Evolutionary conservation across 2,329 filamentous ascomycete species (phyloP), one percentile per base, ranked within the genome.

Genomic region (Talaromyces sp.): DNA sequence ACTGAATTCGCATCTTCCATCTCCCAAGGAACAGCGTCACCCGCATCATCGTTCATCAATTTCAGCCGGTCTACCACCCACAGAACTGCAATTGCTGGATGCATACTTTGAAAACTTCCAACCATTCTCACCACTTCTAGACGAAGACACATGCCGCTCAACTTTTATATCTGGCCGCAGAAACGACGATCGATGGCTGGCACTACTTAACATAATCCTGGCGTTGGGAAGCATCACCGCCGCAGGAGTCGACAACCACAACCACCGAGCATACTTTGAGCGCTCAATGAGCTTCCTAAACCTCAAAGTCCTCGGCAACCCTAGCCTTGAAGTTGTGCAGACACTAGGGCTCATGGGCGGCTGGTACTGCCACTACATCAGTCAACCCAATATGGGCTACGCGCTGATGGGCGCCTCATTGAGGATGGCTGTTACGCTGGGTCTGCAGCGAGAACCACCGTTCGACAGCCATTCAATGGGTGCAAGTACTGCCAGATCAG

Each of bases 311-410:
- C 86, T 91, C 62, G 89, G 88, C 2, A 89, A 87, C 70, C 88
- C 88, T 52, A 87, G 89, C 69, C 80, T 92, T n/a, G 89, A 92
- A 74, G 89, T 86, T 0, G 83, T 92, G 2, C 90, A 93, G 73
- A 87, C 90, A 1, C 77, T 92, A 17, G 86, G 87, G 2, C 82
- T 93, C 31, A 87, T 92, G 70, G 89, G 89, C 47, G 90, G 90
- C 33, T 90, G 88, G 78, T 93, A 93, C 73, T 85, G 92, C 64
- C 90, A 92, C 75, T 92, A 92, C 72, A 86, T 90, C 70, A 91
- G 91, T 77, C 84, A 89, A 22, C 90, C 90, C 1, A 92, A 92
- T 72, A 89, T 92, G 81, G 90, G 89, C 17, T 90, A 91, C 73
- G 87, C 89, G 27, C 82, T 92, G 10, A 85, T 90, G 71, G 90